Evolutionary conservation across 106 monocot species (phyloP).

Genomic region (Gastrodia elata): DNA sequence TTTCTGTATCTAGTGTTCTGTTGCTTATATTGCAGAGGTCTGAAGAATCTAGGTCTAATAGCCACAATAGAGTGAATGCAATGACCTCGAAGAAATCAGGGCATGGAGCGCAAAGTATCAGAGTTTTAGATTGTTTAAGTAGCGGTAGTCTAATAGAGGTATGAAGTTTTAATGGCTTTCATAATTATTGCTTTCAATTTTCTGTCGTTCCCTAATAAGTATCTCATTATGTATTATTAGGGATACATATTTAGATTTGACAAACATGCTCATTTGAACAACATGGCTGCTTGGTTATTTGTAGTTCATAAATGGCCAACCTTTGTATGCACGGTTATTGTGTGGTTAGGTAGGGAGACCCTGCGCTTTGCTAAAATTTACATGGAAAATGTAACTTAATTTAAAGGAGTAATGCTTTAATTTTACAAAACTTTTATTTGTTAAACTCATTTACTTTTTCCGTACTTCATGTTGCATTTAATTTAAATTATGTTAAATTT

Average conservation of each 20-base stretch:
- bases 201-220: not conserved
- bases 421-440: not conserved
- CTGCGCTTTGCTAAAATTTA: not conserved
- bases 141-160: slow-evolving; percentile 34
- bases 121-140: slow-evolving; percentile 17
- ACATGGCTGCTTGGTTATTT: not conserved
- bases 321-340: not conserved
- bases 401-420: not conserved
- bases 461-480: no score
- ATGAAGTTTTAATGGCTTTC: slow-evolving; percentile 3
- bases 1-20: not conserved
- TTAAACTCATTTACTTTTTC: no score
- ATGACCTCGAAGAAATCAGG: slow-evolving; percentile 13
- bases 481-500: not conserved
- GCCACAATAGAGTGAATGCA: slow-evolving; percentile 17
- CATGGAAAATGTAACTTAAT: not conserved
- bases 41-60: slow-evolving; percentile 18
- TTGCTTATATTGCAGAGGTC: slow-evolving; percentile 10
- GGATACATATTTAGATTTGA: not conserved
- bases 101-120: slow-evolving; percentile 3
- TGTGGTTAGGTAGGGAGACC: not conserved
- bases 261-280: not conserved
- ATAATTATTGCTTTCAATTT: not conserved
- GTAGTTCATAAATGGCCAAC: not conserved
- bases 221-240: not conserved